phyloP scores from a whole-genome alignment of 202 grass and related monocot genomes.

The Panicum virgatum region DNA sequence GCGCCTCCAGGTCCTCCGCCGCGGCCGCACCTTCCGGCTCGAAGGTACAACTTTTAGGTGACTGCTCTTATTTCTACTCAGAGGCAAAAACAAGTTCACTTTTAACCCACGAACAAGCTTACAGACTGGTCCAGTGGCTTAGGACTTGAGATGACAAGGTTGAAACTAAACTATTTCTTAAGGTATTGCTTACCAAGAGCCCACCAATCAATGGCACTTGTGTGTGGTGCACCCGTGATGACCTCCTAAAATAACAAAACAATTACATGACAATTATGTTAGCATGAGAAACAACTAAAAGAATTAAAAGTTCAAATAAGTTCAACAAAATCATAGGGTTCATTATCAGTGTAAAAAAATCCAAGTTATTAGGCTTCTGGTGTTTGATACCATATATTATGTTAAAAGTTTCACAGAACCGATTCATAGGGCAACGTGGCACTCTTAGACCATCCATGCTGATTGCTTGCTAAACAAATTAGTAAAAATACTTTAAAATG shows the following conservation, averaged over 20 bases:
- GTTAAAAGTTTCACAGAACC: neutral
- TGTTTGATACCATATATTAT: neutral
- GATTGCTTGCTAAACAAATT: neutral
- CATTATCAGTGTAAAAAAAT: neutral
- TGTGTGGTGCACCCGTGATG: slow-evolving; percentile 81
- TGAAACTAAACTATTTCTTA: neutral
- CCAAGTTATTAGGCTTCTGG: neutral
- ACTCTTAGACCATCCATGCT: neutral
- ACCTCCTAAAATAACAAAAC: slow-evolving; percentile 73
- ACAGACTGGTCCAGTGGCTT: neutral
- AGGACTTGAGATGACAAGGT: neutral
- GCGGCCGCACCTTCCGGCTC: no score
- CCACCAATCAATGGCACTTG: slow-evolving; percentile 99
- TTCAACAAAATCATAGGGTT: neutral
- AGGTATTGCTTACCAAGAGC: slow-evolving; percentile 69
- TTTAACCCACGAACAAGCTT: neutral
- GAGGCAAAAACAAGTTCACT: neutral
- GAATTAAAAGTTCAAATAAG: slow-evolving; percentile 14
- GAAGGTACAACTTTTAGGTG: slow-evolving; percentile 19
- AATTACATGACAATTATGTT: slow-evolving; percentile 21
- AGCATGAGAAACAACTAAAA: slow-evolving; percentile 10
- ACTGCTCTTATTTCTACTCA: slow-evolving; percentile 24
- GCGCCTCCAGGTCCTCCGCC: no score
- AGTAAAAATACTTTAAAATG: neutral
- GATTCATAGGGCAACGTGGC: neutral